Percentiles rank a stretch among this genome's conserved stretches.
Evolutionary conservation across 179 eudicot genomes (phyloP).

Genomic region (Silene vulgaris): DNA sequence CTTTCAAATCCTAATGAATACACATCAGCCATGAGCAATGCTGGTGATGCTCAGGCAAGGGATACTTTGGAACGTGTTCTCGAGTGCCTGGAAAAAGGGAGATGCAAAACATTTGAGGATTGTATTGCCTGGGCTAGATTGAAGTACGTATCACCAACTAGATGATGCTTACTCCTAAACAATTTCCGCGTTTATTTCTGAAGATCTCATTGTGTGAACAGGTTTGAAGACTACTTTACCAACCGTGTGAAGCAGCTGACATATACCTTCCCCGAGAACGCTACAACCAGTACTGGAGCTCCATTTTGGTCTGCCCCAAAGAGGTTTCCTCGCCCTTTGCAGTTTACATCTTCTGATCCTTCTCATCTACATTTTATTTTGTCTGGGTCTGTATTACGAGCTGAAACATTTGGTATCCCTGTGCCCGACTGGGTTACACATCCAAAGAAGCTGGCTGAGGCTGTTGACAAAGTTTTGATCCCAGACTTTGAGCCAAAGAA

Average conservation of each 20-base stretch:
- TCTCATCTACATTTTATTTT: neutral
- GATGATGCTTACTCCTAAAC: constrained; percentile 1
- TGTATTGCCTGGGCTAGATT: constrained; percentile 83
- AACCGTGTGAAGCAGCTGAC: neutral
- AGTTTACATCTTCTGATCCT: neutral
- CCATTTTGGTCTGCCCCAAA: neutral
- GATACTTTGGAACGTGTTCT: constrained; percentile 72
- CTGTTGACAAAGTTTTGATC: neutral
- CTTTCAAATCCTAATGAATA: constrained; percentile 63
- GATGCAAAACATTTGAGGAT: constrained; percentile 72
- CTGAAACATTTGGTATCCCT: neutral
- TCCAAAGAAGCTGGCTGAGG: neutral
- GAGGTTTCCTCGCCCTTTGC: neutral
- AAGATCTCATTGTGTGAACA: neutral
- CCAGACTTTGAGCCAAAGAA: neutral
- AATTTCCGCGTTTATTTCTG: neutral
- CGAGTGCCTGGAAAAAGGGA: constrained; percentile 72
- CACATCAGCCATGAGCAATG: constrained; percentile 62
- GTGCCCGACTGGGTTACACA: neutral
- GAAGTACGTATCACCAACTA: constrained; percentile 36
- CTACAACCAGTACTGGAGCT: neutral
- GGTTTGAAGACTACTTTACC: neutral
- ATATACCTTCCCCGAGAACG: neutral
- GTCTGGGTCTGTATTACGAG: neutral
- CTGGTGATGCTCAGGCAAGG: constrained; percentile 95